phyloP scores from a whole-genome alignment of 2,329 filamentous ascomycete species.

The Bisporella sp. region DNA sequence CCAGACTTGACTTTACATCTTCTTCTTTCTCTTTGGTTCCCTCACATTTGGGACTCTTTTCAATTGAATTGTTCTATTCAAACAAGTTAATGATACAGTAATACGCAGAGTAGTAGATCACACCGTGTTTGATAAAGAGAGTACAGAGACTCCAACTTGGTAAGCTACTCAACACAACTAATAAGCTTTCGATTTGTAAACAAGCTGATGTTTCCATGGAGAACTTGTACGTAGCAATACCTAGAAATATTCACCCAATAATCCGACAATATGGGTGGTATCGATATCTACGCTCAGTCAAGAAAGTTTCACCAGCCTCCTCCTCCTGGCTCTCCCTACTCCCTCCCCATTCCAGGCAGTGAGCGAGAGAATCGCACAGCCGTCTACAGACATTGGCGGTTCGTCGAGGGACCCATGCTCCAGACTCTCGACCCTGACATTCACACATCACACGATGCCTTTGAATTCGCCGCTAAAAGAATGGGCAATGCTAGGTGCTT shows the following conservation, averaged over 20 bases:
- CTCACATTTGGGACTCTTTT: too few relatives aligned
- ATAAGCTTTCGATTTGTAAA: too few relatives aligned
- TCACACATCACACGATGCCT: constrained; percentile 71
- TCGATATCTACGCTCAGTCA: not conserved
- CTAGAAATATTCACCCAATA: not conserved
- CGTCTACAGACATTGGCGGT: constrained; percentile 79
- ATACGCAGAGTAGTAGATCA: too few relatives aligned
- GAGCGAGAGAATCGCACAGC: constrained; percentile 64
- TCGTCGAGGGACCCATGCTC: constrained; percentile 63
- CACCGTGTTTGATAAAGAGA: too few relatives aligned
- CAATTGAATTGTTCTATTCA: too few relatives aligned
- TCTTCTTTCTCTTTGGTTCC: too few relatives aligned
- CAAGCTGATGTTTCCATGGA: too few relatives aligned
- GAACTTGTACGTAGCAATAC: too few relatives aligned
- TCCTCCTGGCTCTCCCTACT: constrained; percentile 51
- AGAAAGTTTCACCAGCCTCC: constrained; percentile 15
- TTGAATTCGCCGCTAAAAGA: constrained; percentile 60
- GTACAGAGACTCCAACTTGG: too few relatives aligned
- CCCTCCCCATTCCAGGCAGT: constrained; percentile 68
- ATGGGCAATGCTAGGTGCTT: constrained; percentile 66
- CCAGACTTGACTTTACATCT: too few relatives aligned
- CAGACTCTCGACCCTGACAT: constrained; percentile 64
- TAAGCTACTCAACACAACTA: too few relatives aligned
- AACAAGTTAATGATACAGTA: too few relatives aligned
- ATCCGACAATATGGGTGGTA: not conserved